Percentiles rank a stretch among this genome's conserved stretches.
Evolutionary conservation across 306 rosid genomes (phyloP).

Genomic region (Arachis stenosperma): DNA sequence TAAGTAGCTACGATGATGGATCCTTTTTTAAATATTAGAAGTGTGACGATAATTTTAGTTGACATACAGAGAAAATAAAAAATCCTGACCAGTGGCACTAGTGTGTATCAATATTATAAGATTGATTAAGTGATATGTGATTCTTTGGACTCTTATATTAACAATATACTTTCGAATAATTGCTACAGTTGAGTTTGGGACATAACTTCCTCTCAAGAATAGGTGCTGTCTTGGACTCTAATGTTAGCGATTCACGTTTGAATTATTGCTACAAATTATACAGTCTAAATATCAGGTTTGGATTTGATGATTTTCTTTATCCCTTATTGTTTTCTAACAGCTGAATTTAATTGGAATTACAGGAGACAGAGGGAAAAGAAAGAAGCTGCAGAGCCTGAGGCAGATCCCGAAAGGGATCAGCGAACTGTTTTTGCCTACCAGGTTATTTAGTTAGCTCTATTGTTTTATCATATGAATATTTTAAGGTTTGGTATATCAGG

Average conservation of each 20-base stretch:
- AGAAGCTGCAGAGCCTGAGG: slow-evolving; percentile 90
- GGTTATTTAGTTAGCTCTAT: slow-evolving; percentile 49
- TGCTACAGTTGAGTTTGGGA: slow-evolving; percentile 32
- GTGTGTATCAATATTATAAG: slow-evolving; percentile 12
- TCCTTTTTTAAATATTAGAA: not conserved
- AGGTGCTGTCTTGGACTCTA: slow-evolving; percentile 20
- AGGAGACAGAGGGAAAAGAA: slow-evolving; percentile 94
- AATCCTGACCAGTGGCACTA: not conserved
- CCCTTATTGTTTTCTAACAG: slow-evolving; percentile 1
- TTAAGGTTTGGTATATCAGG: not conserved
- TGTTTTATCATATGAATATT: not conserved
- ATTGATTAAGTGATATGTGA: not conserved
- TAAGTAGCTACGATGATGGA: not conserved
- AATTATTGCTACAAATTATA: slow-evolving; percentile 1
- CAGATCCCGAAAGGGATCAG: slow-evolving; percentile 99
- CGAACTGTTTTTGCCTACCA: slow-evolving; percentile 98
- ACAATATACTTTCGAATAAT: slow-evolving; percentile 33
- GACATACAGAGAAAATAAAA: not conserved
- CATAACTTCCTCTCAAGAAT: slow-evolving; percentile 24
- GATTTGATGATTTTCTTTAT: slow-evolving; percentile 10
- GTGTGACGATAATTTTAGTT: slow-evolving; percentile 11
- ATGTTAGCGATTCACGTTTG: slow-evolving; percentile 6
- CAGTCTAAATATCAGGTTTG: slow-evolving; percentile 23
- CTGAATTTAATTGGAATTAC: slow-evolving; percentile 38
- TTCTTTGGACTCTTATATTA: slow-evolving; percentile 6